phyloP scores from a whole-genome alignment of 257 asterid genomes.

The Solanum okadae region DNA sequence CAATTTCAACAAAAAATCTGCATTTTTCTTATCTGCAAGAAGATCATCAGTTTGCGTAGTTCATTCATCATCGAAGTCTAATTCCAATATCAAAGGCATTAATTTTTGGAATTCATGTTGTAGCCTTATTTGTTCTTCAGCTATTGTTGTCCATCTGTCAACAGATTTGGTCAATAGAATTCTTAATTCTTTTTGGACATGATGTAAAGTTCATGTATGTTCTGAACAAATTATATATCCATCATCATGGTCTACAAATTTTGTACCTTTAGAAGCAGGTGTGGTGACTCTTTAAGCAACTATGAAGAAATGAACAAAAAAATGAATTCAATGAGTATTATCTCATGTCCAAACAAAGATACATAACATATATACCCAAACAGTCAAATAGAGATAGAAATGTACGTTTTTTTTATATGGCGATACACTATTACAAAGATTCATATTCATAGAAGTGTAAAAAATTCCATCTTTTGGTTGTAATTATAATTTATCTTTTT shows the following conservation, averaged over 20 bases:
- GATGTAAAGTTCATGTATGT: too few species aligned
- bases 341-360: too few species aligned
- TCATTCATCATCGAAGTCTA: not conserved
- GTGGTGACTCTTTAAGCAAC: not conserved
- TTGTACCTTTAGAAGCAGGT: not conserved
- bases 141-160: not conserved
- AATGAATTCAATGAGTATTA: too few species aligned
- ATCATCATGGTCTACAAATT: not conserved
- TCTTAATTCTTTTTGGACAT: not conserved
- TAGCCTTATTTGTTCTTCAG: not conserved
- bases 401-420: too few species aligned
- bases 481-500: not conserved
- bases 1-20: not conserved
- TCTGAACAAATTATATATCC: too few species aligned
- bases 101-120: not conserved
- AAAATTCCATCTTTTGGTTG: not conserved
- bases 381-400: too few species aligned
- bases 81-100: not conserved
- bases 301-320: too few species aligned
- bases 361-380: too few species aligned
- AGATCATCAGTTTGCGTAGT: not conserved
- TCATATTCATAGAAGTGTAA: not conserved
- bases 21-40: not conserved
- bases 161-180: not conserved
- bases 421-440: not conserved